Percentiles rank a stretch among this genome's conserved stretches.
Evolutionary conservation across 2,329 filamentous ascomycete genomes (phyloP).

Genomic region (Cladosporium sp.): DNA sequence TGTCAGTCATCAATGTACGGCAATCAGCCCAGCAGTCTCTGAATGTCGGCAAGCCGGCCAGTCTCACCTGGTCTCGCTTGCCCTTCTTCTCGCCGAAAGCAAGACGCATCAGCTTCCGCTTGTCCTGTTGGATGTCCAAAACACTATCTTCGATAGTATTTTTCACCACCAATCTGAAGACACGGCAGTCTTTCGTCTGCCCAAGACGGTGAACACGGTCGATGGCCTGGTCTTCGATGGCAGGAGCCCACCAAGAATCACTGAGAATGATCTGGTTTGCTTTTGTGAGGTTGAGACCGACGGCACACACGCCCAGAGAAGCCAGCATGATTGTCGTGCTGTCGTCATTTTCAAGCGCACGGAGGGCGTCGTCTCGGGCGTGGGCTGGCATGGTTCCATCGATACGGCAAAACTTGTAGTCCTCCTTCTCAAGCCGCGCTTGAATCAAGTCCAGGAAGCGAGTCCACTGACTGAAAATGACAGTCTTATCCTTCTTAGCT

Average conservation of each 20-base stretch:
- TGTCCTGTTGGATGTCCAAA: constrained; percentile 71
- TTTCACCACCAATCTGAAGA: constrained; percentile 80
- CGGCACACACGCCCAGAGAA: constrained; percentile 74
- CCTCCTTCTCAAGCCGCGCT: constrained; percentile 57
- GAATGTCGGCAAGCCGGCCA: constrained; percentile 40
- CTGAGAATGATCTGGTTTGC: constrained; percentile 81
- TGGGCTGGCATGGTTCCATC: constrained; percentile 74
- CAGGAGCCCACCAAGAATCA: constrained; percentile 90
- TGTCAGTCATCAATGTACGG: too few relatives aligned
- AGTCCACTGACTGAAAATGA: constrained; percentile 76
- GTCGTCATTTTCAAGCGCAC: constrained; percentile 62
- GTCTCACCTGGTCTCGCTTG: constrained; percentile 51
- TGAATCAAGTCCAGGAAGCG: constrained; percentile 70
- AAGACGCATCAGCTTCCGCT: constrained; percentile 70
- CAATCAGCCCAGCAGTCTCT: constrained; percentile 32
- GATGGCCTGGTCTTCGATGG: constrained; percentile 87
- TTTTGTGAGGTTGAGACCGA: constrained; percentile 80
- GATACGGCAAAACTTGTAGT: constrained; percentile 65
- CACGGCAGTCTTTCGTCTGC: constrained; percentile 71
- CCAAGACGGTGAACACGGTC: constrained; percentile 84
- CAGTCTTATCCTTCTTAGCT: constrained; percentile 59
- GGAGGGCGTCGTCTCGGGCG: constrained; percentile 68
- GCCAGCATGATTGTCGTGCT: constrained; percentile 73
- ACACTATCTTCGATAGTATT: constrained; percentile 77
- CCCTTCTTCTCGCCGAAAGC: constrained; percentile 71